Evolutionary conservation across 1,139 yeast species (phyloP), one percentile per base, ranked within the genome.

Genomic region (Suhomyces ambrosiae): DNA sequence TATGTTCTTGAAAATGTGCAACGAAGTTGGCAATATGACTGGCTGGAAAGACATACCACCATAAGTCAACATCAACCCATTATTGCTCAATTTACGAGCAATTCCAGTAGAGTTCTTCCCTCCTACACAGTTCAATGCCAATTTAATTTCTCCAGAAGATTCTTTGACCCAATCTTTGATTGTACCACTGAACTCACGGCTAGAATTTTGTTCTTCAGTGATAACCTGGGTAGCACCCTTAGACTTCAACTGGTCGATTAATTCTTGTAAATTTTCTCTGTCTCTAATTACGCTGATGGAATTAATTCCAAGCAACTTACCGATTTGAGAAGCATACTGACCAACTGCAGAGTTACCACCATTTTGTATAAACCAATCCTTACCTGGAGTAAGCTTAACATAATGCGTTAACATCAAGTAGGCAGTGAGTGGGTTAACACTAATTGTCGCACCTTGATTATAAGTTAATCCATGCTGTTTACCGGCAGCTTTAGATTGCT

Each of bases 31-130:
- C 42, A 92, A 64, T 12, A 80, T 76, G 17, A 94, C 94, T 3
- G 98, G 98, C 64, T 88, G 92, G 71, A 82, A 82, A 5, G 97
- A 87, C 98, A 92, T 92, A 33, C 96, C 98, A 19, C 99, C 99
- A 58, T 92, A 92, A 1, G 98, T 89, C 52, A 86, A 80, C 72
- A 92, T 71, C 46, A 85, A 73, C 21, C 89, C 87, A 45, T 79
- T 74, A 14, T 65, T 57, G 35, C 77, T 80, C 46, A 92, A 73
- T 57, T 89, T 89, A 48, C 96, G 76, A 7, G 96, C 92, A 49
- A 92, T 71, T 29, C 83, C 82, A 1, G 95, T 74, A 27, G 89
- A 77, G 26, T 88, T 82, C 48, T 84, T 76, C 21, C 98, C 98
- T 35, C 98, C 97, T 31, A 92, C 94, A 54, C 96, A 87, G 63